These are phyloP conservation scores for Nitzschia putrida DNA, from an alignment of 108 stramenopile genomes.

Conservation along the genomic window DNA sequence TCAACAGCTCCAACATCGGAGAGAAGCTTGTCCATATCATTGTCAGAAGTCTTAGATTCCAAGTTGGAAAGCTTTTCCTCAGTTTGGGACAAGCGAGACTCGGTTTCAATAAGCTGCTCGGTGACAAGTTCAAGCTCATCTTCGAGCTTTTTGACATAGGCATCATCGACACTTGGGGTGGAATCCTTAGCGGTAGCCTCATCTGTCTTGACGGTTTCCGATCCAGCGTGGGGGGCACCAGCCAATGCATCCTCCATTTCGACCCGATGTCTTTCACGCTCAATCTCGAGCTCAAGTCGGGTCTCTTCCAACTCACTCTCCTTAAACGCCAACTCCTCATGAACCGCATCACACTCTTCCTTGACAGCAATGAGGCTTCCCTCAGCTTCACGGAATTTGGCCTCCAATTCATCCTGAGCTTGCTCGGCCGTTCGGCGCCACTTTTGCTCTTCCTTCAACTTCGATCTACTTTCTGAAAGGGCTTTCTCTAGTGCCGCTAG, in stretches of 20 bases:
- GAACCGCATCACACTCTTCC: slow-evolving; percentile 78
- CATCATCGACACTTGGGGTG: slow-evolving; percentile 49
- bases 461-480: slow-evolving; percentile 56
- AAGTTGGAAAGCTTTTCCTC: slow-evolving; percentile 59
- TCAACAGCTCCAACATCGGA: slow-evolving; percentile 17
- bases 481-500: slow-evolving; percentile 72
- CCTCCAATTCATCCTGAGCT: slow-evolving; percentile 78
- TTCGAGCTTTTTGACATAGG: slow-evolving; percentile 82
- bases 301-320: slow-evolving; percentile 84
- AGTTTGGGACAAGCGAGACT: slow-evolving; percentile 65
- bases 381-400: slow-evolving; percentile 67
- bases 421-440: slow-evolving; percentile 75
- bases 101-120: slow-evolving; percentile 87
- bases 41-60: slow-evolving; percentile 48
- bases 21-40: slow-evolving; percentile 31
- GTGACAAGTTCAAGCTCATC: slow-evolving; percentile 88
- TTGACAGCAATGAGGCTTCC: slow-evolving; percentile 60
- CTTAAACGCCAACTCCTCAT: slow-evolving; percentile 81
- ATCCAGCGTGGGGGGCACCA: slow-evolving; percentile 28
- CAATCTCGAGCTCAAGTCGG: slow-evolving; percentile 74
- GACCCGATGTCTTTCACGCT: slow-evolving; percentile 63
- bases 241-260: slow-evolving; percentile 66
- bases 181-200: slow-evolving; percentile 9
- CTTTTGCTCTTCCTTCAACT: slow-evolving; percentile 67
- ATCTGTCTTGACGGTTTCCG: slow-evolving; percentile 33